These are phyloP conservation scores for Lichtheimia corymbifera DNA, from an alignment of 371 early-diverging fungal genomes.

Conservation along the genomic window DNA sequence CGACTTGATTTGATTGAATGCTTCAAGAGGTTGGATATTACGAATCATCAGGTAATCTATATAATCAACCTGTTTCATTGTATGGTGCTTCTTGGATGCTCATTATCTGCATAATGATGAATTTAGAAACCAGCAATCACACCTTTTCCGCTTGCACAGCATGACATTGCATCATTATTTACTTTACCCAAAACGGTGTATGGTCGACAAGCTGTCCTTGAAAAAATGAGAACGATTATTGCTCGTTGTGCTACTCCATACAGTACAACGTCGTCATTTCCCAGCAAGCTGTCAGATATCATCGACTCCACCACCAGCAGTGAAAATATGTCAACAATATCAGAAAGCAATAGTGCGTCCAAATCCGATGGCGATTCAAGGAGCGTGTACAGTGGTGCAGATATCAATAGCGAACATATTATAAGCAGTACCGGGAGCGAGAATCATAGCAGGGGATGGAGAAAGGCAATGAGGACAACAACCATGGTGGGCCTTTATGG, in stretches of 20 bases:
- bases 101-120: background rate
- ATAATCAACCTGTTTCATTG: background rate
- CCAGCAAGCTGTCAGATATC: background rate
- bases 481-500: constrained; percentile 37
- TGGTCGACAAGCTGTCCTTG: constrained; percentile 37
- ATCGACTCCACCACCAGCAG: constrained; percentile 8
- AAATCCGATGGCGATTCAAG: constrained; percentile 16
- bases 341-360: constrained; percentile 6
- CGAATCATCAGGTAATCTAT: constrained; percentile 27
- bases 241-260: constrained; percentile 29
- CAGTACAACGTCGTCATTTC: constrained; percentile 19
- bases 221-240: constrained; percentile 36
- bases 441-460: constrained; percentile 11
- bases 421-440: constrained; percentile 26
- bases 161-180: constrained; percentile 46
- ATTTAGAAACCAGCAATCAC: constrained; percentile 24
- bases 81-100: background rate
- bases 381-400: background rate
- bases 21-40: constrained; percentile 29
- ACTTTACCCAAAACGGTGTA: constrained; percentile 41
- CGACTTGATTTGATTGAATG: constrained; percentile 56
- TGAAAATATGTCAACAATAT: background rate
- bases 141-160: constrained; percentile 38
- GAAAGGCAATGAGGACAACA: constrained; percentile 21
- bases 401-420: constrained; percentile 13